Base-by-base conservation (phyloP, 441 rosid species). In the Pelargonium fulgidum region DNA sequence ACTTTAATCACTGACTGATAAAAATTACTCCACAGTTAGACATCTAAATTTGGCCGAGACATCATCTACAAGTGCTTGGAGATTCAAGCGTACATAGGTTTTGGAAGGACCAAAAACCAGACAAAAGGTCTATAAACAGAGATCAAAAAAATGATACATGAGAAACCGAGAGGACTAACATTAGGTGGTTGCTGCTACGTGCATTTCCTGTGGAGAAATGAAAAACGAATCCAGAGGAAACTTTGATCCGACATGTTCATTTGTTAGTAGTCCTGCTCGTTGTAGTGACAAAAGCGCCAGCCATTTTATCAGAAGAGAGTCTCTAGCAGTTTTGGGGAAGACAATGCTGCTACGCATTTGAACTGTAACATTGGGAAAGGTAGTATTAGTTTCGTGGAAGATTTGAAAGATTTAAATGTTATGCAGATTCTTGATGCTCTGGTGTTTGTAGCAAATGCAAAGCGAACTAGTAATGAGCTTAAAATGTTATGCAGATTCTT, bases 1-100 rank as follows among this genome's bases (percentile, higher is more conserved):
- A 39, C 7, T 39, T 39, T 10, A 39, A 39, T 39, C 42, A 39
- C 42, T 39, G 42, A 39, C 42, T 39, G 9, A 39, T 39, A 17
- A 56, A 56, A 17, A 54, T 1, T 24, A 56, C 62, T 56, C 14
- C 14, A 19, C 62, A 56, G 62, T 17, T 19, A 54, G 62, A 54
- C 62, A 54, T 9, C 62, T 54, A 54, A 54, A 16, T 54, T 20
- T 56, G 62, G 26, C 62, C 7, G 62, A 56, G 62, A 56, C 62
- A 56, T 10, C 62, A 17, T 39, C 42, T 39, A 39, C 42, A 39
- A 39, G 42, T 39, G 42, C 42, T 39, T 39, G 42, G 42, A 7
- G 42, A 56, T 16, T 8, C 12, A 7, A 16, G 22, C 61, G 6
- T 54, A 56, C 20, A 17, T 24, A 17, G 62, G 62, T 56, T 56